Evolutionary conservation across 768 basidiomycete species (phyloP), one percentile per base, ranked within the genome.

Genomic region (Heimioporus sp.): DNA sequence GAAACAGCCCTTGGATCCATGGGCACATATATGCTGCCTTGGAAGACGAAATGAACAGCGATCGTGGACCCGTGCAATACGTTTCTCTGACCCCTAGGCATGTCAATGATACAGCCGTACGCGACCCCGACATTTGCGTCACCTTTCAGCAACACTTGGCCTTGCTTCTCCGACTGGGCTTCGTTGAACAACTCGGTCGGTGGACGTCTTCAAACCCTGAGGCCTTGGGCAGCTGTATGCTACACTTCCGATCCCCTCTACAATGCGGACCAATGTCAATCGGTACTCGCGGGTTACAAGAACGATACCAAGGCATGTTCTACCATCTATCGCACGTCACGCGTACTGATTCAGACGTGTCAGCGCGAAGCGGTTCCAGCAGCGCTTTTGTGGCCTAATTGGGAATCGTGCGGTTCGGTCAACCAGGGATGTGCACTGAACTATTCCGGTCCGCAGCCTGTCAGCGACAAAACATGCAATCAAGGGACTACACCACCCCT

Each of bases 401-500:
- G 57, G 58, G 63, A 65, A 41, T 31, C 55, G 2, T 65, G 63
- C 32, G 44, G 52, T n/a, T 65, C 24, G 24, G 6, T 52, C 13
- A 42, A 10, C 2, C 39, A 54, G 19, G 64, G 54, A 2, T 65
- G 63, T 21, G 43, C 54, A 16, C 32, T 65, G 21, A 52, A 65
- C 30, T 58, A 54, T 35, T 30, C 30, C 21, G 21, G 58, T 19
- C 63, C 64, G 21, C 60, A 63, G n/a, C 41, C 48, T 4, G 35
- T 63, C 5, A 47, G 21, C 10, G 45, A 43, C 5, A 35, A 41
- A 8, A 38, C 34, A 5, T 65, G 63, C 34, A 20, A 50, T 37
- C 63, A 65, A 28, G 63, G 64, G 16, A 45, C 61, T 5, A 63
- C 49, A 7, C 61, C 58, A 2, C 61, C 64, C 3, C 65, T 56